Evolutionary conservation across 2,329 filamentous ascomycete species (phyloP).

Genomic region (Rhynchosporium graminicola): DNA sequence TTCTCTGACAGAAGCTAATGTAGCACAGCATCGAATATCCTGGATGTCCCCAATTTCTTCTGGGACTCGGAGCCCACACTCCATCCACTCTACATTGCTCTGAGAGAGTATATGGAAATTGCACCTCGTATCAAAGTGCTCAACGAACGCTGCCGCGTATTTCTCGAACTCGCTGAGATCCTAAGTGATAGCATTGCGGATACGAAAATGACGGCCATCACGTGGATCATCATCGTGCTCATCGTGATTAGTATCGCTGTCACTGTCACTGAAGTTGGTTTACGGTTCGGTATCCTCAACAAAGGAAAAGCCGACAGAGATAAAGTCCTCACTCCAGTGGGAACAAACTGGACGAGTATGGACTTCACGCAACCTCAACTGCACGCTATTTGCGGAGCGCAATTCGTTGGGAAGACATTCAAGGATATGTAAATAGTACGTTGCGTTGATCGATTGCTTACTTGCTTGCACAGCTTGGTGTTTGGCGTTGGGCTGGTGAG

Average conservation of each 20-base stretch:
- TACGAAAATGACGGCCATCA: slow-evolving; percentile 93
- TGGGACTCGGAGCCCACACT: slow-evolving; percentile 97
- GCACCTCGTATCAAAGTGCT: slow-evolving; percentile 94
- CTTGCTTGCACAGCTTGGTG: slow-evolving; percentile 28
- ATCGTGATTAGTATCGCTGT: slow-evolving; percentile 90
- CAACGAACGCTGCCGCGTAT: slow-evolving; percentile 95
- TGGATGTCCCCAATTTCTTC: slow-evolving; percentile 96
- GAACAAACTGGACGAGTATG: slow-evolving; percentile 35
- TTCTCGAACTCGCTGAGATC: slow-evolving; percentile 94
- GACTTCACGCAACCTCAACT: slow-evolving; percentile 37
- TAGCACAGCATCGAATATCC: slow-evolving; percentile 79
- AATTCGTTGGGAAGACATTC: slow-evolving; percentile 32
- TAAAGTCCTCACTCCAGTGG: not conserved
- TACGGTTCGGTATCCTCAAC: slow-evolving; percentile 77
- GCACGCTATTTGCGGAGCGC: slow-evolving; percentile 38
- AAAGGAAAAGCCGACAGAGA: slow-evolving; percentile 36
- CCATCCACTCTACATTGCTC: slow-evolving; percentile 89
- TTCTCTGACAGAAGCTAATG: slow-evolving; percentile 28
- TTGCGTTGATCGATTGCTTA: not conserved
- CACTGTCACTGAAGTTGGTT: slow-evolving; percentile 83
- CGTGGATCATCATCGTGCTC: slow-evolving; percentile 96
- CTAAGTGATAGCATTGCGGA: slow-evolving; percentile 89
- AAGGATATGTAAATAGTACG: slow-evolving; percentile 20
- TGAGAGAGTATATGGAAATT: slow-evolving; percentile 97
- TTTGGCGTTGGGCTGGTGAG: slow-evolving; percentile 17